Conservation (phyloP, 169 alveolate species). For the Plasmodium gonderi region DNA sequence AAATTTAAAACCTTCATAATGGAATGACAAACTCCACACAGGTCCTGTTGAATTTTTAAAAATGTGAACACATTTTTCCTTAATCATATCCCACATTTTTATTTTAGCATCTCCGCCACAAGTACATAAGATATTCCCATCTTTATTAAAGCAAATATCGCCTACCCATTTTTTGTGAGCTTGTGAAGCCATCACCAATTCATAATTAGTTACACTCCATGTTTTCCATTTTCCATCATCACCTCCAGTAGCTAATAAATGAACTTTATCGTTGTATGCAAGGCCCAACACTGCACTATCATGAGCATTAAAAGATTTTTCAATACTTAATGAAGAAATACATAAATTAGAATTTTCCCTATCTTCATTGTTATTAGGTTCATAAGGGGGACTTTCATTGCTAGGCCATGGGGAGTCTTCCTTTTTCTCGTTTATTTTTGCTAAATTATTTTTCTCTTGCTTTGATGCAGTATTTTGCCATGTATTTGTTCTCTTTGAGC, state of each 20-base stretch:
- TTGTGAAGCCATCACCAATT: conserved; percentile 74
- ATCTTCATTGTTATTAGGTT: conserved; percentile 33
- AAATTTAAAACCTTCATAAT: conserved; percentile 56
- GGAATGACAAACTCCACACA: conserved; percentile 72
- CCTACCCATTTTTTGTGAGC: conserved; percentile 75
- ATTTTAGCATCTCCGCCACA: conserved; percentile 75
- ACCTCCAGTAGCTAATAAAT: conserved; percentile 73
- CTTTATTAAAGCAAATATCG: conserved; percentile 67
- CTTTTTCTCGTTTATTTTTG: conserved; percentile 18
- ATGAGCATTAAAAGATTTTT: conserved; percentile 73
- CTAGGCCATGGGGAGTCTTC: conserved; percentile 76
- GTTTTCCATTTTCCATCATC: conserved; percentile 75
- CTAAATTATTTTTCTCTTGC: conserved; percentile 57
- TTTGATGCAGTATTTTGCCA: conserved; percentile 15
- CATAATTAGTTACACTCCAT: conserved; percentile 72
- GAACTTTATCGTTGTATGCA: conserved; percentile 62
- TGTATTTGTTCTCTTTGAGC: conserved; percentile 10
- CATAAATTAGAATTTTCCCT: conserved; percentile 13
- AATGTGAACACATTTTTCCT: conserved; percentile 74
- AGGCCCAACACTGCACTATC: conserved; percentile 66
- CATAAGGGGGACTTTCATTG: conserved; percentile 54
- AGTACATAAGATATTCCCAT: conserved; percentile 71
- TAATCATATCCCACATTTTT: conserved; percentile 72
- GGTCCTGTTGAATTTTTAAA: conserved; percentile 72
- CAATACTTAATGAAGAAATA: conserved; percentile 54